Conservation (phyloP, 345 rosid species). For the Arabidopsis suecica region DNA sequence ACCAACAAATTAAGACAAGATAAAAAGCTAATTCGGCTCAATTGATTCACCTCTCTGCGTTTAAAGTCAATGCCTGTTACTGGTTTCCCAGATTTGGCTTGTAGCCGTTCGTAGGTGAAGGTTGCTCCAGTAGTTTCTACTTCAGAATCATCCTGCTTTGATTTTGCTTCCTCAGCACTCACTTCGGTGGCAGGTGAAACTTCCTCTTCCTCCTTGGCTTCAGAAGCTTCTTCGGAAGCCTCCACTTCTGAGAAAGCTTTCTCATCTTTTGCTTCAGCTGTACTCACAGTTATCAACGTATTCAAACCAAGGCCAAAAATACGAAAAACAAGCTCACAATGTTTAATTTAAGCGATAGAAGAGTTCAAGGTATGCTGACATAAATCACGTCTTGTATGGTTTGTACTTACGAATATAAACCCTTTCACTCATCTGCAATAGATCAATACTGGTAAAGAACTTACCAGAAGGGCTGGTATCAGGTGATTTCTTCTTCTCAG, state of each 20-base stretch:
- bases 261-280: conserved; percentile 58
- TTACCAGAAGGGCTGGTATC: conserved; percentile 60
- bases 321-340: not conserved
- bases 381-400: not conserved
- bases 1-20: not conserved
- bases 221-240: conserved; percentile 54
- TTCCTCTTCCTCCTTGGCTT: conserved; percentile 53
- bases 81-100: conserved; percentile 77
- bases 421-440: conserved; percentile 11
- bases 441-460: conserved; percentile 26
- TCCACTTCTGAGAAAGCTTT: conserved; percentile 56
- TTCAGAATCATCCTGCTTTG: conserved; percentile 53
- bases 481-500: conserved; percentile 76
- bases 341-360: not conserved
- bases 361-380: not conserved
- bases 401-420: not conserved
- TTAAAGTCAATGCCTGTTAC: conserved; percentile 88
- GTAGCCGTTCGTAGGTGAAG: conserved; percentile 79
- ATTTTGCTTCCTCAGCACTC: conserved; percentile 54
- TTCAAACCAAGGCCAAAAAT: not conserved
- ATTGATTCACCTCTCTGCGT: conserved; percentile 75
- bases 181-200: conserved; percentile 52
- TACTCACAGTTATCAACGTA: conserved; percentile 4
- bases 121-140: conserved; percentile 46
- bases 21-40: not conserved